Evolutionary conservation across 2,329 filamentous ascomycete genomes (phyloP), one percentile per base, ranked within the genome.

Genomic region (Microcyclospora pomicola): DNA sequence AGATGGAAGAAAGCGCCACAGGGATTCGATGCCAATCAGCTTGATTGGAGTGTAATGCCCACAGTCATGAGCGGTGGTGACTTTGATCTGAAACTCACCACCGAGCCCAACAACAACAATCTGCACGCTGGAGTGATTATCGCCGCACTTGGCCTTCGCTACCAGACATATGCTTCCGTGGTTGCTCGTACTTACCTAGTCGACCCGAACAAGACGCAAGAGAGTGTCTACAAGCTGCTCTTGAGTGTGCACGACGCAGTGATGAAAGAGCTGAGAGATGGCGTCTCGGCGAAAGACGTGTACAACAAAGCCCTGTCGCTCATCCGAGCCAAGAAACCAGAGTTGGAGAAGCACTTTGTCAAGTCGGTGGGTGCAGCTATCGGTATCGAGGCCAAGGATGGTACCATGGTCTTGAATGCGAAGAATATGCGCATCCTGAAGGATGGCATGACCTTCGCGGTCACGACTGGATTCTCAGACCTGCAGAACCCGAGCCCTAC

Each of bases 141-240:
- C 49, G 83, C 86, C 6, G 84, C 83, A 1, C 77, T 98, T 62
- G 91, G 91, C 37, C 72, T 98, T 44, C 77, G 91, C 47, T 98
- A 98, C 65, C 91, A 91, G 63, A 92, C 86, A 1, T 98, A 98
- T 62, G 87, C 83, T 57, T 93, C 87, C 2, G 75, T 86, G 42
- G 85, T 98, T 49, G 86, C 82, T 10, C 79, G 91, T 47, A 96
- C 92, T 6, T 98, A 94, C 60, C 72, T 98, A 43, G 88, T 98
- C 34, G 92, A 96, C 51, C 92, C 92, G 12, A 95, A 91, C 64
- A 96, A 95, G 62, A 77, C 82, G 0, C 91, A 98, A 58, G 91
- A 96, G 62, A 80, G 73, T 57, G 91, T 87, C 56, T 98, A 98
- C 69, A 92, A 88, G 53, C 74, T 95, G 12, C 71, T 98, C 4